These are phyloP conservation scores for Violaceomyces palustris DNA, from an alignment of 1,284 basidiomycete species.

Conservation along the genomic window DNA sequence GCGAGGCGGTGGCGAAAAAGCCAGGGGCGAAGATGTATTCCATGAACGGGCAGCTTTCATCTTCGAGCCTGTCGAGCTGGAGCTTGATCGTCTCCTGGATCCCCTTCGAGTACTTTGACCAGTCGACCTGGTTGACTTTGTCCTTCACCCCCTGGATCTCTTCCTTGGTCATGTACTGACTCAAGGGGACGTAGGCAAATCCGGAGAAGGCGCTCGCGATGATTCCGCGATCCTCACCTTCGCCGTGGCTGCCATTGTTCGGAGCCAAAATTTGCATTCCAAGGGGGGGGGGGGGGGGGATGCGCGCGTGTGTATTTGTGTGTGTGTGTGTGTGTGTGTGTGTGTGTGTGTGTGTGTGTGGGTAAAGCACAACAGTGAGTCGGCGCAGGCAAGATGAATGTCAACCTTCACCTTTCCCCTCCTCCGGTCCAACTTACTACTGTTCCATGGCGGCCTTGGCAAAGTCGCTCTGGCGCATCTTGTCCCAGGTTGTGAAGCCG, in stretches of 20 bases:
- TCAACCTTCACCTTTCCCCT: background rate
- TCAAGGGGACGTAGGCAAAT: conserved; percentile 31
- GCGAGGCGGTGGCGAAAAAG: conserved; percentile 28
- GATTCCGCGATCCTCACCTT: conserved; percentile 32
- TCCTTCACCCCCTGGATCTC: conserved; percentile 25
- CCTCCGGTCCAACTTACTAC: conserved; percentile 7
- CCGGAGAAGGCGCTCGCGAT: conserved; percentile 34
- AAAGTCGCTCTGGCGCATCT: conserved; percentile 36
- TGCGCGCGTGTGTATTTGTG: too few relatives aligned
- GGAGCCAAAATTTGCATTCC: too few relatives aligned
- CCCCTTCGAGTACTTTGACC: conserved; percentile 20
- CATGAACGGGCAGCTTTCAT: conserved; percentile 23
- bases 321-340: too few relatives aligned
- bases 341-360: too few relatives aligned
- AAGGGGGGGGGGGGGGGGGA: too few relatives aligned
- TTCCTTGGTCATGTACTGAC: conserved; percentile 21
- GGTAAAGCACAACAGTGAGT: too few relatives aligned
- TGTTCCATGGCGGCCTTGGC: conserved; percentile 35
- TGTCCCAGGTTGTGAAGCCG: conserved; percentile 36
- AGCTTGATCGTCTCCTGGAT: conserved; percentile 27
- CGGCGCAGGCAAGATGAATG: too few relatives aligned
- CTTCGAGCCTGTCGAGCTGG: conserved; percentile 25
- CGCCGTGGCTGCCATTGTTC: conserved; percentile 6
- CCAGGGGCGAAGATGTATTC: conserved; percentile 44
- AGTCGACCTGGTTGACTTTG: conserved; percentile 16